A percentile compares a stretch with the other conserved stretches of the same genome.
phyloP scores from a whole-genome alignment of 176 grass and related monocot species.

The Carex parvula region DNA sequence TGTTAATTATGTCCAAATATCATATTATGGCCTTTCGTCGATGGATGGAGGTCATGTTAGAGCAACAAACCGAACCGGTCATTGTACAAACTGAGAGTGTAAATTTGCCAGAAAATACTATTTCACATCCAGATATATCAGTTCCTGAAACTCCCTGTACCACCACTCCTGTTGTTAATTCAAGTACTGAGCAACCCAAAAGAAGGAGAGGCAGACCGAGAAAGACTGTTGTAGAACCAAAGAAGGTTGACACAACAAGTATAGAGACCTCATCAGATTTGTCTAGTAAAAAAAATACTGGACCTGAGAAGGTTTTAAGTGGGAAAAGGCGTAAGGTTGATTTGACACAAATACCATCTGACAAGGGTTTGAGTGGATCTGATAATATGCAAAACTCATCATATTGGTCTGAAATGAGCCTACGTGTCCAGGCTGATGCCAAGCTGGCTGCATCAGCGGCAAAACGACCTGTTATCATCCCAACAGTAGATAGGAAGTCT shows the following conservation, averaged over 20 bases:
- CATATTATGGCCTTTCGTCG: constrained; percentile 56
- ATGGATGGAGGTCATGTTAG: constrained; percentile 32
- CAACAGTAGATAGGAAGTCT: constrained; percentile 45
- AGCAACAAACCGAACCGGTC: constrained; percentile 26
- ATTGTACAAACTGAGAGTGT: not conserved
- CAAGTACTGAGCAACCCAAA: constrained; percentile 33
- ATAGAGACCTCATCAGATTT: constrained; percentile 10
- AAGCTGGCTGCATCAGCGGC: constrained; percentile 25
- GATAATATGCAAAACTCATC: constrained; percentile 66
- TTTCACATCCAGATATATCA: constrained; percentile 18
- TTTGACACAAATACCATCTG: constrained; percentile 2
- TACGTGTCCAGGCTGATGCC: not conserved
- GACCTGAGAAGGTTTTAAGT: not conserved
- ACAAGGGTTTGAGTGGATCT: constrained; percentile 25
- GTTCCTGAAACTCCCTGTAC: constrained; percentile 15
- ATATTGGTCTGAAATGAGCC: constrained; percentile 52
- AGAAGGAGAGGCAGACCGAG: constrained; percentile 39
- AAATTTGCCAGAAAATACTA: not conserved
- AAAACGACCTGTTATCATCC: constrained; percentile 50
- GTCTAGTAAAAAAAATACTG: constrained; percentile 4
- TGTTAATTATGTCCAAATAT: constrained; percentile 43
- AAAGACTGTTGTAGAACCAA: not conserved
- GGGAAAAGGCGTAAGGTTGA: constrained; percentile 27
- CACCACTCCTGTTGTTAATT: constrained; percentile 3
- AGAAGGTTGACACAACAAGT: constrained; percentile 25